Evolutionary conservation across 202 grass and related monocot genomes (phyloP), one percentile per base, ranked within the genome.

Genomic region (Sporobolus alterniflorus): DNA sequence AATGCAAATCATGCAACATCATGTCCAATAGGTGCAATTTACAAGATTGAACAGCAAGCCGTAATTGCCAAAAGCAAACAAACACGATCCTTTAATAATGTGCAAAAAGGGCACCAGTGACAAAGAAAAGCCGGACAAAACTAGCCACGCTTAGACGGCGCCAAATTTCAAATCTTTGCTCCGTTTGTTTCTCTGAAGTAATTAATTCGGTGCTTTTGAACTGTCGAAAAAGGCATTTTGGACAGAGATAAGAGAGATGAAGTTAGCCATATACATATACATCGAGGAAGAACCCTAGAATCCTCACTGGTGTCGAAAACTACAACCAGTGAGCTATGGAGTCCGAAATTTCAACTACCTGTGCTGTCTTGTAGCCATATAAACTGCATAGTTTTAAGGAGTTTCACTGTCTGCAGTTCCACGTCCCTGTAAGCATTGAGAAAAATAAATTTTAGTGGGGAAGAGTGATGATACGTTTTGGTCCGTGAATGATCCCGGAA

Each of bases 181-280:
- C 42, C 52, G 30, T 69, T 84, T 75, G 24, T 67, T 84, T 79
- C 60, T 50, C 60, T 50, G 56, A 44, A 73, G 59, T n/a, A 83
- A 74, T 67, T 24, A 80, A 28, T 85, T 62, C 31, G 47, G 29
- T 68, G 65, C 32, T 22, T 43, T 70, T 33, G 3, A 84, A 11
- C 52, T 70, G 36, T 40, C 1, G 36, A 56, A 62, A 74, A 67
- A 77, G 29, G 16, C 31, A 83, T 28, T 21, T 44, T 15, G 50
- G 80, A 88, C 12, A 83, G 47, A 59, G 74, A 83, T 59, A 21
- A 74, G 80, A 52, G 67, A 24, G 36, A 68, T 68, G 47, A 62
- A 61, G 69, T 69, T 52, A 79, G 68, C 61, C 87, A 68, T 61
- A 61, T 34, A 67, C 61, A 73, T 83, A 36, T 34, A 60, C 62